Evolutionary conservation across 2,329 filamentous ascomycete genomes (phyloP).

Genomic region (Microcera coccophila): DNA sequence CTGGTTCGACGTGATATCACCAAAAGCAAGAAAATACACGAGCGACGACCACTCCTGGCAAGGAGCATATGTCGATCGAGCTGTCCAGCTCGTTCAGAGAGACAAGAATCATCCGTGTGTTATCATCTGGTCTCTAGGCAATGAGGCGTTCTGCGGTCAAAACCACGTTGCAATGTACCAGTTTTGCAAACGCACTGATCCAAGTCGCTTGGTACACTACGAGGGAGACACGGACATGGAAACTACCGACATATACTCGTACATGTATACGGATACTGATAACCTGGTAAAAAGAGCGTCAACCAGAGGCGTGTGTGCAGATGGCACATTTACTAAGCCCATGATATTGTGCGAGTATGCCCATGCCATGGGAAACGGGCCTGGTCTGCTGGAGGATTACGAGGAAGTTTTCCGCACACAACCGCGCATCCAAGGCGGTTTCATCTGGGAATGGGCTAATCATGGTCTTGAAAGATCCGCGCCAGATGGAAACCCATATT

Average conservation of each 20-base stretch:
- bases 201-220: constrained; percentile 60
- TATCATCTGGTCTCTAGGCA: constrained; percentile 70
- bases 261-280: constrained; percentile 60
- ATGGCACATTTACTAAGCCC: too few species aligned
- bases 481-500: constrained; percentile 30
- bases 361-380: constrained; percentile 71
- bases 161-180: constrained; percentile 68
- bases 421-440: constrained; percentile 61
- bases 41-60: constrained; percentile 40
- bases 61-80: constrained; percentile 64
- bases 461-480: constrained; percentile 18
- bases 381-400: constrained; percentile 66
- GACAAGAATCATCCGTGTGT: constrained; percentile 70
- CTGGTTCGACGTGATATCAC: neutral
- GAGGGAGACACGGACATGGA: constrained; percentile 59
- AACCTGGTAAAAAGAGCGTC: constrained; percentile 45
- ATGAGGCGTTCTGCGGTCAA: constrained; percentile 67
- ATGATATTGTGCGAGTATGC: constrained; percentile 56
- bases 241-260: constrained; percentile 61
- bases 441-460: constrained; percentile 65
- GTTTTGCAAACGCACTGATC: constrained; percentile 54
- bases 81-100: constrained; percentile 59
- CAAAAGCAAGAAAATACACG: neutral
- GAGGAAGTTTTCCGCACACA: constrained; percentile 59
- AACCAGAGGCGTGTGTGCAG: too few species aligned